These are phyloP conservation scores for Cucurbita maxima DNA, from an alignment of 306 rosid species.

Conservation along the genomic window DNA sequence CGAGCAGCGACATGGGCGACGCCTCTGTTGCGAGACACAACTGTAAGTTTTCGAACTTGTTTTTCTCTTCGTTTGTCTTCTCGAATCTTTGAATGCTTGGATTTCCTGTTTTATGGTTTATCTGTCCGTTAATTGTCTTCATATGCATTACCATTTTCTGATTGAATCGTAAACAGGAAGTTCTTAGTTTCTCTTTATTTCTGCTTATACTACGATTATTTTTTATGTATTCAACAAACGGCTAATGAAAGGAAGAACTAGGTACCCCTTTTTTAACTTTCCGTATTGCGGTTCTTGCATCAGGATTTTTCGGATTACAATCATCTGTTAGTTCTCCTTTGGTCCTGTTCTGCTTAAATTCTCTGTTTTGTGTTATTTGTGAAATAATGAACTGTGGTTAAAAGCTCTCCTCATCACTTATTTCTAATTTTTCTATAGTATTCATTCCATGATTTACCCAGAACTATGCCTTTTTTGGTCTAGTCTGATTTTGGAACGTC, in stretches of 20 bases:
- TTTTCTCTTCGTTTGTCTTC: neutral
- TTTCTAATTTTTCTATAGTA: neutral
- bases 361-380: neutral
- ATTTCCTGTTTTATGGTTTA: neutral
- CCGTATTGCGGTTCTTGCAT: neutral
- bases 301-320: neutral
- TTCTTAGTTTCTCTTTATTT: neutral
- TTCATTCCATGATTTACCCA: neutral
- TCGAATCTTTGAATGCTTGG: neutral
- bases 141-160: neutral
- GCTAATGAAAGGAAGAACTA: neutral
- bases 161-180: neutral
- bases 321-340: neutral
- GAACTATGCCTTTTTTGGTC: neutral
- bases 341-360: neutral
- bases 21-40: neutral
- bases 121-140: neutral
- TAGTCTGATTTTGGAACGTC: neutral
- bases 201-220: neutral
- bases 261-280: neutral
- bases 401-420: neutral
- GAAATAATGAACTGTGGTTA: neutral
- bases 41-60: neutral
- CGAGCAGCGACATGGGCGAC: neutral
- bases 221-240: neutral